Evolutionary conservation across 768 basidiomycete genomes (phyloP).

Genomic region (Lactifluus piperatus): DNA sequence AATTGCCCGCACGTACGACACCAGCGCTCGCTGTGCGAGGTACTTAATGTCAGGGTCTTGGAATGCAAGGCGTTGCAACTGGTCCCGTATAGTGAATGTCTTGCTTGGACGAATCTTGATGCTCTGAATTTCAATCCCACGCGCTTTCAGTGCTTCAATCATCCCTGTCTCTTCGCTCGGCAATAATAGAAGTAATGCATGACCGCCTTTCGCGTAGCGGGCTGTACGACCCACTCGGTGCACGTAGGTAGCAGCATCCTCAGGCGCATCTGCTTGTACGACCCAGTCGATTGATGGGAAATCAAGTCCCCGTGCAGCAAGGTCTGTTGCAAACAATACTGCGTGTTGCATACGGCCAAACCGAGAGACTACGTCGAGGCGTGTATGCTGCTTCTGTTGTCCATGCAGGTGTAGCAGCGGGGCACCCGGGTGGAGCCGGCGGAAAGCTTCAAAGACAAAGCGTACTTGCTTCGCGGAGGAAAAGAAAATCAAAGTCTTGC

Average conservation of each 20-base stretch:
- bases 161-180: conserved; percentile 95
- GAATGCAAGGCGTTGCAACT: conserved; percentile 88
- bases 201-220: conserved; percentile 84
- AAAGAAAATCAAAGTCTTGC: conserved; percentile 88
- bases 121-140: conserved; percentile 59
- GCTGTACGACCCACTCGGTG: conserved; percentile 96
- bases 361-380: conserved; percentile 72
- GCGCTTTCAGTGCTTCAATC: conserved; percentile 58
- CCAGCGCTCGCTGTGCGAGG: conserved; percentile 88
- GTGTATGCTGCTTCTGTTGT: conserved; percentile 91
- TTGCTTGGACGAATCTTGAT: conserved; percentile 89
- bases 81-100: conserved; percentile 73
- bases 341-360: conserved; percentile 80
- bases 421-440: conserved; percentile 89
- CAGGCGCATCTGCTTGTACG: conserved; percentile 89
- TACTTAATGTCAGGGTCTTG: conserved; percentile 97
- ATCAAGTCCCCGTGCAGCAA: conserved; percentile 92
- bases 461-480: conserved; percentile 96
- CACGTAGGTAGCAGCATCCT: conserved; percentile 96
- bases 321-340: conserved; percentile 89
- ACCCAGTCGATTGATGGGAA: conserved; percentile 98
- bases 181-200: conserved; percentile 69
- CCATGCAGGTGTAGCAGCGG: conserved; percentile 92
- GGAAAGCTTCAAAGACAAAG: conserved; percentile 92
- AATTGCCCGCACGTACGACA: conserved; percentile 90